Evolutionary conservation across 495 filamentous ascomycete genomes (phyloP).

Genomic region (Penicilliopsis zonata): DNA sequence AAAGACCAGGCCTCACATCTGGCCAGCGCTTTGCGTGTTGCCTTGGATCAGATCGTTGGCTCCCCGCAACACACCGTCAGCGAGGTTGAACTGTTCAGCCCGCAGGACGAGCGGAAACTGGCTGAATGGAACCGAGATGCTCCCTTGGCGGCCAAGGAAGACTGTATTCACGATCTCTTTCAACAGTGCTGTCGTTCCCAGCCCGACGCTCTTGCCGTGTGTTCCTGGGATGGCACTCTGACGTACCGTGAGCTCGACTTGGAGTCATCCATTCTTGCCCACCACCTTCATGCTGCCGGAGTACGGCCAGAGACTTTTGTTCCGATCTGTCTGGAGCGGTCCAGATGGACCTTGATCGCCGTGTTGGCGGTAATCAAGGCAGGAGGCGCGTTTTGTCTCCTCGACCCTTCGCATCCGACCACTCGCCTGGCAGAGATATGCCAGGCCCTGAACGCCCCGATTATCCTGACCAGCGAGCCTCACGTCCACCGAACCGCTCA

Average conservation of each 20-base stretch:
- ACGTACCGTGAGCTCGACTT: constrained; percentile 20
- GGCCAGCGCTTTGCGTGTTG: constrained; percentile 16
- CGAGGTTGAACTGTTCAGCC: constrained; percentile 13
- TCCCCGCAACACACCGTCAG: constrained; percentile 5
- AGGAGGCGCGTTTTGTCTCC: constrained; percentile 10
- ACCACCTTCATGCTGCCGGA: constrained; percentile 15
- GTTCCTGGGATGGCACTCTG: constrained; percentile 11
- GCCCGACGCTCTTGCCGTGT: constrained; percentile 5
- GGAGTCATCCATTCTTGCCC: constrained; percentile 23
- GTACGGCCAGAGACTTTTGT: constrained; percentile 23
- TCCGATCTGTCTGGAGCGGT: constrained; percentile 35
- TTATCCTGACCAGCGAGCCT: constrained; percentile 1
- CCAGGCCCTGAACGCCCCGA: constrained; percentile 1
- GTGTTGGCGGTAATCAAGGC: constrained; percentile 14
- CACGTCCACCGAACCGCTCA: neutral
- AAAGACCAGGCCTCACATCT: constrained; percentile 18
- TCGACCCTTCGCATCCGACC: constrained; percentile 6
- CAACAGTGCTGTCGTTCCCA: constrained; percentile 7
- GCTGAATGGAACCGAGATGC: constrained; percentile 17
- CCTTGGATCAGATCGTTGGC: constrained; percentile 14
- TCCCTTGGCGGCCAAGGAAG: constrained; percentile 10
- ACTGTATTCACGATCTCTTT: constrained; percentile 18
- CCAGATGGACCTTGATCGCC: constrained; percentile 16
- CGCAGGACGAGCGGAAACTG: constrained; percentile 7
- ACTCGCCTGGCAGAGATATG: constrained; percentile 6